Base-by-base conservation (phyloP, 768 basidiomycete species). In the Tulasnella sp. region DNA sequence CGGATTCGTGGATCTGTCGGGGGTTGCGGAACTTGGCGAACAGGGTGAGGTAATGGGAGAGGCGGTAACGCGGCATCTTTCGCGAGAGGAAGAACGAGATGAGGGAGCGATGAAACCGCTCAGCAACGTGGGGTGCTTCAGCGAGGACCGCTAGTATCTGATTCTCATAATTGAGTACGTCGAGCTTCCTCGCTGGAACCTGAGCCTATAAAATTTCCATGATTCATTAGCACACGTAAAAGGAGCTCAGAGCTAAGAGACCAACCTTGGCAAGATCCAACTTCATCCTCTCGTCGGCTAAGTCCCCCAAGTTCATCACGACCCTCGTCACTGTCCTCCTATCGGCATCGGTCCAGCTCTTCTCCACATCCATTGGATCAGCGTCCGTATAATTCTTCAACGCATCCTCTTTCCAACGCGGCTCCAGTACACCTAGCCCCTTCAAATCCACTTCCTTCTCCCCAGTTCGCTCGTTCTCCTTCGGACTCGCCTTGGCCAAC, bases 1-100 rank as follows among this genome's bases (percentile, higher is more conserved):
- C 84, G 0, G 91, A 86, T 7, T 87, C 83, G 77, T 88, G 85
- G 1, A 95, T 82, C 0, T 94, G 92, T 80, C 93, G 96, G n/a
- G 95, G 96, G 77, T 98, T 98, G 76, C 82, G 82, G 78, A 99
- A 92, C 78, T 95, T 96, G 66, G 91, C 85, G 79, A 98, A 92
- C 12, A 98, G 84, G 22, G 86, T 86, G 34, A 98, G 86, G 89
- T 92, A 98, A 0, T 86, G 83, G 17, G 81, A 81, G 11, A 97
- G 85, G 77, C 88, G 90, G 35, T 83, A 79, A 52, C 87, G 88
- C 5, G 78, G 76, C 16, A 76, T 77, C 68, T 52, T 63, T 8
- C 72, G 76, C 76, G 74, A 77, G 41, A 98, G 83, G 82, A 98
- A 97, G 71, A 90, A 84, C 0, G 93, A 89, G n/a, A 97, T 83